phyloP scores from a whole-genome alignment of 2,329 filamentous ascomycete species.

The Cladophialophora exuberans region DNA sequence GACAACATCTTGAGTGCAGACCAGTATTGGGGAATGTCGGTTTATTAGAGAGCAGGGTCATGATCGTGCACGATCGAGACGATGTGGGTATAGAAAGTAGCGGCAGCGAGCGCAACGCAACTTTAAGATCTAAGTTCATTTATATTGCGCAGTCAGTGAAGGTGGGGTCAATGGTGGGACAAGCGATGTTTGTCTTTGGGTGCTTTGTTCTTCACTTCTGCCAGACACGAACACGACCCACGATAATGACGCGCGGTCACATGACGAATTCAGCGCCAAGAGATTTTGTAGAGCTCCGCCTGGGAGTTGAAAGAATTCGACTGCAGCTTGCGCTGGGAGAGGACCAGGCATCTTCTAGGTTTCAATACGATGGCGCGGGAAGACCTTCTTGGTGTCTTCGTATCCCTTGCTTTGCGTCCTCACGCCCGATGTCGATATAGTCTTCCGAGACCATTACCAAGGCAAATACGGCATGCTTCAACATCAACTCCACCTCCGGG shows the following conservation, averaged over 20 bases:
- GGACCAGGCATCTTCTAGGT: neutral
- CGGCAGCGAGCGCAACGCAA: neutral
- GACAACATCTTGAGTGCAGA: constrained; percentile 25
- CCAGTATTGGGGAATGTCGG: no score
- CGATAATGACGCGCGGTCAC: constrained; percentile 20
- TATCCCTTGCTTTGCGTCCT: constrained; percentile 30
- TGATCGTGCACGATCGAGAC: no score
- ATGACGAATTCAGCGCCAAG: constrained; percentile 21
- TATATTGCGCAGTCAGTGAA: constrained; percentile 9
- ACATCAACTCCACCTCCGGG: constrained; percentile 13
- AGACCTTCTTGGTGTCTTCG: constrained; percentile 23
- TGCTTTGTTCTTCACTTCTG: constrained; percentile 9
- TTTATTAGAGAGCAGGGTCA: no score
- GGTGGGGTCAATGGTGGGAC: constrained; percentile 23
- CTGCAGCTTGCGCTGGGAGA: neutral
- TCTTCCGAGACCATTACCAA: constrained; percentile 1
- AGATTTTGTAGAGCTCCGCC: neutral
- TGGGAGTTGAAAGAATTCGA: neutral
- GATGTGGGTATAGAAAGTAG: no score
- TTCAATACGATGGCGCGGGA: constrained; percentile 19
- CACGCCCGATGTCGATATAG: constrained; percentile 26
- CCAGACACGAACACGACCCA: no score
- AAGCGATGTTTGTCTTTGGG: constrained; percentile 11
- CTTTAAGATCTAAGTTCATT: neutral
- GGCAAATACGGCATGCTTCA: constrained; percentile 20